Base-by-base conservation (phyloP, 306 rosid genomes). In the Quercus agrifolia region DNA sequence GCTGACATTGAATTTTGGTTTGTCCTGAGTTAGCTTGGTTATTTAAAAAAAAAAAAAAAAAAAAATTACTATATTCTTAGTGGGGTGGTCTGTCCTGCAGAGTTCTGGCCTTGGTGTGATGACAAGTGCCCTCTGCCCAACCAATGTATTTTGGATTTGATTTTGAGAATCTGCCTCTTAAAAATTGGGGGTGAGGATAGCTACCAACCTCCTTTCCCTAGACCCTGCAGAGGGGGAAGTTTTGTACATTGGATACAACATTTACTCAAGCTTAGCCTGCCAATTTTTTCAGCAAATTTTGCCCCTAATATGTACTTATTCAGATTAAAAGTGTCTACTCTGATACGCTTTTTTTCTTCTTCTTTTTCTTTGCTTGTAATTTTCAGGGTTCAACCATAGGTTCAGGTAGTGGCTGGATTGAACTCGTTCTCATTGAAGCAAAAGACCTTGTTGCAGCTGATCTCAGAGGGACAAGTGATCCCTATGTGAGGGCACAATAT, bases 381-480 rank as follows among this genome's bases (percentile, higher is more conserved):
- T 58, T 69, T 21, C 87, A 95, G 98, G 94, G 87, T 83, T 88
- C 88, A n/a, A 21, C 77, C 54, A 30, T 1, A 0, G 82, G 87
- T 71, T 80, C 86, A 15, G 79, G 74, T 66, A 86, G 80, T 76
- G 97, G 99, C 76, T 91, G 89, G 98, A 81, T 96, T 72, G 99
- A 96, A 81, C 94, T 96, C 84, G 90, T 87, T 81, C 86, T 96
- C 78, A 85, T 96, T 61, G 99, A 91, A 85, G 99, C 89, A 28
- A 93, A 81, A 77, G 99, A 96, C 78, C 97, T 96, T 59, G 49
- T 93, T 82, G 99, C 97, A 5, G 99, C 99, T 25, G 99, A 96
- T 87, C 84, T 96, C 76, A 86, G 99, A 88, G 99, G 99, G 74
- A 96, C 99, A 57, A 96, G 99, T 78, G 99, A 96, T 86, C 99